Evolutionary conservation across 176 grass and related monocot species (phyloP).

Genomic region (Avena atlantica): DNA sequence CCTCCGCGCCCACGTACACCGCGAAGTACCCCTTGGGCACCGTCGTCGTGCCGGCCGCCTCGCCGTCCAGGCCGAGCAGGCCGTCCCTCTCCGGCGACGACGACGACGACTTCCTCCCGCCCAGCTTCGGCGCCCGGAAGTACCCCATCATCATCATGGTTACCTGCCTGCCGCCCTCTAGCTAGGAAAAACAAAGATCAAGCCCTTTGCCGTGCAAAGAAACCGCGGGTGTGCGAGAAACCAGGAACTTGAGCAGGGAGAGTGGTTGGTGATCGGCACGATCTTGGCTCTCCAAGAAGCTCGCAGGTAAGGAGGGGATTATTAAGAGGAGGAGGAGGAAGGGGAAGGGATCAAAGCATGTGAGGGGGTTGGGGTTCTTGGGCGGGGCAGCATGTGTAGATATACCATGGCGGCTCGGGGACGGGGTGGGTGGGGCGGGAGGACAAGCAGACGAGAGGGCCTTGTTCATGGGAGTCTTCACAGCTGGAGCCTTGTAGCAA

Average conservation of each 20-base stretch:
- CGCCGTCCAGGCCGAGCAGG: constrained; percentile 17
- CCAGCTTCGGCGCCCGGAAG: constrained; percentile 48
- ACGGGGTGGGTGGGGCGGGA: not conserved
- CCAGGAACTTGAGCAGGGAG: not conserved
- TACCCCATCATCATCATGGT: constrained; percentile 48
- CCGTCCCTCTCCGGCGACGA: not conserved
- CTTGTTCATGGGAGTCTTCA: not conserved
- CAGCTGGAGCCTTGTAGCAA: constrained; percentile 34
- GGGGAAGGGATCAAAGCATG: constrained; percentile 44
- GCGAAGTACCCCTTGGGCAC: constrained; percentile 66
- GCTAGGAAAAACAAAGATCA: not conserved
- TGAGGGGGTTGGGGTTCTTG: not conserved
- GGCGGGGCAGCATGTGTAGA: not conserved
- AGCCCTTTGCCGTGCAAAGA: not conserved
- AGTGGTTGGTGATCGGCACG: not conserved
- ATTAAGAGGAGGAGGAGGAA: not conserved
- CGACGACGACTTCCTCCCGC: constrained; percentile 31
- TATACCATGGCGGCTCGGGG: constrained; percentile 13
- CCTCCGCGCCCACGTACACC: constrained; percentile 66
- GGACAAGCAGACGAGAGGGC: not conserved
- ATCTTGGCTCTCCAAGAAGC: not conserved
- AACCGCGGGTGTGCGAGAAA: not conserved
- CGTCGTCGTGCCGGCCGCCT: not conserved
- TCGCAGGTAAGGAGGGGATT: not conserved
- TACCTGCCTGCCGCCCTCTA: not conserved